A percentile compares a stretch with the other conserved stretches of the same genome.
phyloP scores from a whole-genome alignment of 2,329 filamentous ascomycete species.

The Paecilomyces fulvus region DNA sequence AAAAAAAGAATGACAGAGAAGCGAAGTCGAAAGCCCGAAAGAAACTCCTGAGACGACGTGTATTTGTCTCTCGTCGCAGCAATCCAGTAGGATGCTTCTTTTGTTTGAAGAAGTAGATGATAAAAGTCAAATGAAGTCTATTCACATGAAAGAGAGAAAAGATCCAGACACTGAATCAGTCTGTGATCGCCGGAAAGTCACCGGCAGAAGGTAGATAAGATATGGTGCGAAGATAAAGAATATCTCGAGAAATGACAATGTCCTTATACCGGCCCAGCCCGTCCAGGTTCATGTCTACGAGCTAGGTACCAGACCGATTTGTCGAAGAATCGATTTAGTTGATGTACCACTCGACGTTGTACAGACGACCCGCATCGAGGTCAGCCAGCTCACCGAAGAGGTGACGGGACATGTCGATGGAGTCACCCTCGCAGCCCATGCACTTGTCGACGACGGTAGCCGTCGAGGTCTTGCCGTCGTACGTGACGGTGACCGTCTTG shows the following conservation, averaged over 20 bases:
- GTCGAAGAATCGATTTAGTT: constrained; percentile 14
- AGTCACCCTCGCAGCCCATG: constrained; percentile 51
- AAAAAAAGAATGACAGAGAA: not conserved
- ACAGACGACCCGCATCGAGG: constrained; percentile 31
- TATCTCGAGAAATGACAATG: not conserved
- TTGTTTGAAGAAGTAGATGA: not conserved
- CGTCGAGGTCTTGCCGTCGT: constrained; percentile 49
- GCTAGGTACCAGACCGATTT: not conserved
- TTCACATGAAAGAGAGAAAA: not conserved
- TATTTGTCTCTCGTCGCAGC: not conserved
- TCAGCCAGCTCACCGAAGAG: constrained; percentile 45
- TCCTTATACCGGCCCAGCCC: constrained; percentile 2
- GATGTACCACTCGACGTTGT: constrained; percentile 34
- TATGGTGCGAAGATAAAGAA: not conserved
- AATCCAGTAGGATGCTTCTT: not conserved
- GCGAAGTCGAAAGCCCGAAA: not conserved
- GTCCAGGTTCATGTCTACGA: constrained; percentile 1
- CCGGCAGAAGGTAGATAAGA: not conserved
- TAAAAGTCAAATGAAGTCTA: not conserved
- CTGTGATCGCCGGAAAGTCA: not conserved
- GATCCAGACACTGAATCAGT: not conserved
- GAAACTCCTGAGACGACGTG: not conserved
- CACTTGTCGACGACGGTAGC: constrained; percentile 68
- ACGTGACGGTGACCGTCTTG: constrained; percentile 55
- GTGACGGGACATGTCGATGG: constrained; percentile 55